Evolutionary conservation across 805 yeast genomes (phyloP).

Genomic region (Ogataea trehaloabstinens): DNA sequence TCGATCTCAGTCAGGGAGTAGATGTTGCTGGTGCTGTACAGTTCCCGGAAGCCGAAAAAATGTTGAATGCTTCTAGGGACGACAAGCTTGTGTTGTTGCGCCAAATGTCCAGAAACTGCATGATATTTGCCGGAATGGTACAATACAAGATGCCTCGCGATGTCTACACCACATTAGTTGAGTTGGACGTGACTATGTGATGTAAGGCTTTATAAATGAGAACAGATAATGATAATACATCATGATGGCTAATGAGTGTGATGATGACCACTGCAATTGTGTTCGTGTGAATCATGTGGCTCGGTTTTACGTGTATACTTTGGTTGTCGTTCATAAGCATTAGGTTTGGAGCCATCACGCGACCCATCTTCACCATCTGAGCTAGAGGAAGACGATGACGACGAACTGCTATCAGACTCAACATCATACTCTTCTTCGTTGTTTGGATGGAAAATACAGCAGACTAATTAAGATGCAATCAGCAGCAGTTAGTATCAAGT

Average conservation of each 20-base stretch:
- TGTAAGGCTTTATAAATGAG: neutral
- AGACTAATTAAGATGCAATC: conserved; percentile 36
- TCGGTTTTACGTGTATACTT: conserved; percentile 39
- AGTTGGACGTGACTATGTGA: conserved; percentile 46
- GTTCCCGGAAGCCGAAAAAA: conserved; percentile 25
- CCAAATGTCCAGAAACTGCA: conserved; percentile 76
- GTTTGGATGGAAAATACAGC: conserved; percentile 84
- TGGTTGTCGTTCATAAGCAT: conserved; percentile 91
- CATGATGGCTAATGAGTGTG: conserved; percentile 4
- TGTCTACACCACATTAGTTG: conserved; percentile 67
- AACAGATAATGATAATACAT: neutral
- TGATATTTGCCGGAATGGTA: conserved; percentile 93
- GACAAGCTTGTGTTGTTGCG: conserved; percentile 55
- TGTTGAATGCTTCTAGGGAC: conserved; percentile 40
- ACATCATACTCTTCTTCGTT: conserved; percentile 43
- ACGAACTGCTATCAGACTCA: conserved; percentile 15
- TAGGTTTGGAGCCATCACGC: conserved; percentile 41
- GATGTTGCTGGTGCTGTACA: conserved; percentile 11
- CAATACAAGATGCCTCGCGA: conserved; percentile 91
- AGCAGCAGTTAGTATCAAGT: conserved; percentile 12
- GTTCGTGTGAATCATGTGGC: conserved; percentile 2
- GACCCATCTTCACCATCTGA: conserved; percentile 14
- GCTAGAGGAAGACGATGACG: conserved; percentile 19
- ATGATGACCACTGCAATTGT: conserved; percentile 8
- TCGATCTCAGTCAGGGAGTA: conserved; percentile 40